These are phyloP conservation scores for Arachnomyces sp. DNA, from an alignment of 2,329 filamentous ascomycete species.

Conservation along the genomic window DNA sequence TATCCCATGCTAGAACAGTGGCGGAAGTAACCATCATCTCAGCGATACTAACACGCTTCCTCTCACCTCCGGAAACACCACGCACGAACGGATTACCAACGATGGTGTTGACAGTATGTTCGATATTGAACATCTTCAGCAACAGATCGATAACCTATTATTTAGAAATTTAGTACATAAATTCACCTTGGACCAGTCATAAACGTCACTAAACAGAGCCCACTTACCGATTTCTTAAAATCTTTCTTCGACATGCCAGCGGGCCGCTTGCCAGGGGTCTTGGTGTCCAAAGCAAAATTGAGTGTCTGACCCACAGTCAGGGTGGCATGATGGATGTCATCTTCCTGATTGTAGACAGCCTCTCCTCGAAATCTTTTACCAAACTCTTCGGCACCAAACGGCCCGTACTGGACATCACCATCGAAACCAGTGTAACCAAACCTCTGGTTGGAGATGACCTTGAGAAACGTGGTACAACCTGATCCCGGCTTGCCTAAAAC, in stretches of 20 bases:
- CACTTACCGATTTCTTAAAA: slow-evolving; percentile 58
- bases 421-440: slow-evolving; percentile 53
- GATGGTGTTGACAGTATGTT: slow-evolving; percentile 76
- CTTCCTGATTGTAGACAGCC: slow-evolving; percentile 78
- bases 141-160: slow-evolving; percentile 64
- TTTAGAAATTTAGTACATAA: slow-evolving; percentile 56
- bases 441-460: slow-evolving; percentile 60
- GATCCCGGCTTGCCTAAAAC: slow-evolving; percentile 72
- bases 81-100: slow-evolving; percentile 77
- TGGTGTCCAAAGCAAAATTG: slow-evolving; percentile 75
- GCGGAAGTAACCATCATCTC: slow-evolving; percentile 73
- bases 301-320: slow-evolving; percentile 83
- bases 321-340: slow-evolving; percentile 78
- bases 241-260: slow-evolving; percentile 63
- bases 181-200: too few relatives aligned
- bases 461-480: slow-evolving; percentile 63
- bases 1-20: slow-evolving; percentile 68
- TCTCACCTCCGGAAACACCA: slow-evolving; percentile 71
- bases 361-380: slow-evolving; percentile 67
- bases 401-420: slow-evolving; percentile 71
- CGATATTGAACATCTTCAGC: slow-evolving; percentile 89
- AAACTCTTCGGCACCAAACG: slow-evolving; percentile 64
- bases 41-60: slow-evolving; percentile 73
- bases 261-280: slow-evolving; percentile 73
- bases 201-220: too few relatives aligned